These are phyloP conservation scores for Endotrypanum monterogeii DNA, from an alignment of 208 protist species.

Conservation along the genomic window DNA sequence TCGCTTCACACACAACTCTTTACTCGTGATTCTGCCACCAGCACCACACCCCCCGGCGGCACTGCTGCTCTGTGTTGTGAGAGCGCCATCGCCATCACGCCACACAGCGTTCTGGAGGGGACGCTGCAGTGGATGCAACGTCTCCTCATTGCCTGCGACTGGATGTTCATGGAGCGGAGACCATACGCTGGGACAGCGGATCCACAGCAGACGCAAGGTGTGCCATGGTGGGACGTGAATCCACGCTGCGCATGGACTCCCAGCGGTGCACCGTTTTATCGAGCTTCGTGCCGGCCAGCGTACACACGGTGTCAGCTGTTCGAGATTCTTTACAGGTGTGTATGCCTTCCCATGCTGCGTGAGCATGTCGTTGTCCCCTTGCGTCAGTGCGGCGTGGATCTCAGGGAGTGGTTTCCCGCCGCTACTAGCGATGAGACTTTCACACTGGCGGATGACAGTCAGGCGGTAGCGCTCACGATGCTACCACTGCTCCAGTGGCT, in stretches of 20 bases:
- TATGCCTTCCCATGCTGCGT: slow-evolving; percentile 17
- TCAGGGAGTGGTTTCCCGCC: slow-evolving; percentile 1
- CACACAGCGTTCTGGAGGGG: slow-evolving; percentile 43
- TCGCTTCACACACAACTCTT: background rate
- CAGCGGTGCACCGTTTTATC: slow-evolving; percentile 1
- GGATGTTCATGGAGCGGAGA: slow-evolving; percentile 19
- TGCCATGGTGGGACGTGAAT: slow-evolving; percentile 14
- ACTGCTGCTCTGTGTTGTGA: slow-evolving; percentile 14
- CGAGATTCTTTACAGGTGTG: slow-evolving; percentile 25
- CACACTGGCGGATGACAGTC: background rate
- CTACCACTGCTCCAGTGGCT: slow-evolving; percentile 14
- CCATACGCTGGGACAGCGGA: background rate
- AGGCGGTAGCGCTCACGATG: background rate
- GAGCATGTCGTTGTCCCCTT: slow-evolving; percentile 17
- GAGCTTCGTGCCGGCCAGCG: slow-evolving; percentile 12
- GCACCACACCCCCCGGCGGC: background rate
- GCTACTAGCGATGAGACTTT: background rate
- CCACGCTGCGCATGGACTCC: slow-evolving; percentile 17
- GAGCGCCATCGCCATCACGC: slow-evolving; percentile 37
- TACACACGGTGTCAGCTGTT: slow-evolving; percentile 29
- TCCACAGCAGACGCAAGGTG: background rate
- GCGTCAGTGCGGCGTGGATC: slow-evolving; percentile 16
- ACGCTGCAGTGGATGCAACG: slow-evolving; percentile 36
- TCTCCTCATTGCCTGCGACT: slow-evolving; percentile 33
- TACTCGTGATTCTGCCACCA: background rate